phyloP scores from a whole-genome alignment of 208 protist species.

The Leishmania guyanensis region DNA sequence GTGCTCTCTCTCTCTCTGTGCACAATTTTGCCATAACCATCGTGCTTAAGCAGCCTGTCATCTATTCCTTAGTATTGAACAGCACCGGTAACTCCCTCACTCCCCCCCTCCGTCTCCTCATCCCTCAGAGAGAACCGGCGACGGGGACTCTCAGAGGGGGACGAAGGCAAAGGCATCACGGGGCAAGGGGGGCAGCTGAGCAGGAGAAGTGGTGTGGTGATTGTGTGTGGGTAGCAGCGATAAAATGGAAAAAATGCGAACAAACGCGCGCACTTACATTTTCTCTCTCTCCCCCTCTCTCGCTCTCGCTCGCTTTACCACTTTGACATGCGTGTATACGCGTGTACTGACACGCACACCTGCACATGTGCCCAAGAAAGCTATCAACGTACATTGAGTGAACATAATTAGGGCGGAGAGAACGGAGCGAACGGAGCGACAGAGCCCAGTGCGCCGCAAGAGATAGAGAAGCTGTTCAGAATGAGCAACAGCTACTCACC shows the following conservation, averaged over 20 bases:
- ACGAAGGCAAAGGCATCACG: too few species aligned
- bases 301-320: not conserved
- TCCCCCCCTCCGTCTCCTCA: not conserved
- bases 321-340: not conserved
- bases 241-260: not conserved
- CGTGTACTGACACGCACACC: not conserved
- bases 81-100: not conserved
- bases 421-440: not conserved
- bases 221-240: not conserved
- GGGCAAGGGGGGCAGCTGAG: not conserved
- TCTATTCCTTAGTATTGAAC: not conserved
- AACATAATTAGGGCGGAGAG: not conserved
- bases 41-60: not conserved
- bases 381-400: not conserved
- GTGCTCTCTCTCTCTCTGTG: not conserved
- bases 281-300: not conserved
- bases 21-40: not conserved
- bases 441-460: not conserved
- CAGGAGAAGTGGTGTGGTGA: not conserved
- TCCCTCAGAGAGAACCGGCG: not conserved
- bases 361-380: not conserved
- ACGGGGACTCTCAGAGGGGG: not conserved
- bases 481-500: constrained; percentile 32
- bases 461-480: not conserved
- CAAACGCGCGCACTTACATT: not conserved